A percentile compares a stretch with the other conserved stretches of the same genome.
Evolutionary conservation across 2,329 filamentous ascomycete genomes (phyloP).

Genomic region (Hypocreales sp.): DNA sequence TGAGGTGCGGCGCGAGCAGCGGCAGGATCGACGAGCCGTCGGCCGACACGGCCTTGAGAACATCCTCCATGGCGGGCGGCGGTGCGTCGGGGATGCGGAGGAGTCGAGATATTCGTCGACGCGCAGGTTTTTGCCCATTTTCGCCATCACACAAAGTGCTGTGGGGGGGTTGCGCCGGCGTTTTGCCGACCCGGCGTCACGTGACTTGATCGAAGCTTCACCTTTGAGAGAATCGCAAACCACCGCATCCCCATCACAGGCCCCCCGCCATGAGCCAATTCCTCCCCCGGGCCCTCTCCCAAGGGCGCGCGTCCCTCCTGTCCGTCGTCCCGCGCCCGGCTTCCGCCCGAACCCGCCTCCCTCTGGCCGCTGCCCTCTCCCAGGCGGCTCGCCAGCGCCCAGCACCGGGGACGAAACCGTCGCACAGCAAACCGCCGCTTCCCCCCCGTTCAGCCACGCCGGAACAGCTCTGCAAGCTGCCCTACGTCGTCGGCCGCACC

Average conservation of each 20-base stretch:
- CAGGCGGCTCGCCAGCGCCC: no score
- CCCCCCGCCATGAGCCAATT: slow-evolving; percentile 12
- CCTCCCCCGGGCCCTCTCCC: slow-evolving; percentile 9
- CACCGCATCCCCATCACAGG: no score
- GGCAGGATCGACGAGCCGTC: slow-evolving; percentile 70
- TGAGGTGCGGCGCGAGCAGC: slow-evolving; percentile 80
- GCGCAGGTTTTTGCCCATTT: slow-evolving; percentile 27
- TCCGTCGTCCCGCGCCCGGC: no score
- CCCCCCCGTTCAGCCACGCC: no score
- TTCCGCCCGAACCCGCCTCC: no score
- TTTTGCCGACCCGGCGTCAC: slow-evolving; percentile 19
- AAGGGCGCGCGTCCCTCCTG: slow-evolving; percentile 7
- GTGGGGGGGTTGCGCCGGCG: slow-evolving; percentile 18
- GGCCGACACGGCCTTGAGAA: slow-evolving; percentile 37
- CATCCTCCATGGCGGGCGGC: slow-evolving; percentile 21
- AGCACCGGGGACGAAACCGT: no score
- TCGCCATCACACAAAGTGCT: slow-evolving; percentile 21
- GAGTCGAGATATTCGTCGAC: slow-evolving; percentile 8
- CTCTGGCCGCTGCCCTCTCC: no score
- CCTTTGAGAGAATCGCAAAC: no score
- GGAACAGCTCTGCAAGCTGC: slow-evolving; percentile 15
- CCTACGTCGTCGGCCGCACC: slow-evolving; percentile 62
- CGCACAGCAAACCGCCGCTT: no score
- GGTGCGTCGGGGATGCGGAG: background rate
- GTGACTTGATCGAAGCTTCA: no score